Conservation (phyloP, 345 rosid genomes). For the Eucalyptus pumila region DNA sequence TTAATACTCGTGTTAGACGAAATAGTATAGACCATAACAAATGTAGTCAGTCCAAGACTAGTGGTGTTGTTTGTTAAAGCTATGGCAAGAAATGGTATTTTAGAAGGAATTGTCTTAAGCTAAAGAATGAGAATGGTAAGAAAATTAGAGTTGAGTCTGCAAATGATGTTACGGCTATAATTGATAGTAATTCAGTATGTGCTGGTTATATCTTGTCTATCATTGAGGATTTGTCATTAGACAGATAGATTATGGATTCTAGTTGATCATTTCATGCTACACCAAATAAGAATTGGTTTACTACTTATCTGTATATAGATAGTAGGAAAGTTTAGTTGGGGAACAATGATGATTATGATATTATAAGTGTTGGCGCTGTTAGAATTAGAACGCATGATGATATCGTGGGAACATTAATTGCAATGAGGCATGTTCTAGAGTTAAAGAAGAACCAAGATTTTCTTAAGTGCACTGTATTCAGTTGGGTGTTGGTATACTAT, state of each 20-base stretch:
- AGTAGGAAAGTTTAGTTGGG: neutral
- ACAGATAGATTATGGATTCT: neutral
- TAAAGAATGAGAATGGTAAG: neutral
- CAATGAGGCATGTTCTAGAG: neutral
- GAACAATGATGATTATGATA: no score
- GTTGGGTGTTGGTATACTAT: neutral
- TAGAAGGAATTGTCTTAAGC: neutral
- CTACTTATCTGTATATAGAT: neutral
- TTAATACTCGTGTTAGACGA: no score
- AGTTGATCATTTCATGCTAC: neutral
- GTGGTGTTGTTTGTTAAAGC: neutral
- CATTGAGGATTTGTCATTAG: neutral
- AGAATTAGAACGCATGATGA: neutral
- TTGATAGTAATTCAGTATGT: no score
- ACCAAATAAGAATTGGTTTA: neutral
- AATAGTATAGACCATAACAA: neutral
- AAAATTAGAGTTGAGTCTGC: neutral
- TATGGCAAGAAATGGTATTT: neutral
- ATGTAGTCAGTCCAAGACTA: neutral
- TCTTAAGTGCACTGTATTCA: no score
- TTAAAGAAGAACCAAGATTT: neutral
- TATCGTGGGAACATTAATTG: no score
- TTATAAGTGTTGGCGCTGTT: neutral
- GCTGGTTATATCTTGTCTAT: neutral
- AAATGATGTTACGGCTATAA: neutral